Percentiles rank a stretch among this genome's conserved stretches.
These are phyloP conservation scores for Linum usitatissimum DNA, from an alignment of 345 rosid genomes.

Conservation along the genomic window DNA sequence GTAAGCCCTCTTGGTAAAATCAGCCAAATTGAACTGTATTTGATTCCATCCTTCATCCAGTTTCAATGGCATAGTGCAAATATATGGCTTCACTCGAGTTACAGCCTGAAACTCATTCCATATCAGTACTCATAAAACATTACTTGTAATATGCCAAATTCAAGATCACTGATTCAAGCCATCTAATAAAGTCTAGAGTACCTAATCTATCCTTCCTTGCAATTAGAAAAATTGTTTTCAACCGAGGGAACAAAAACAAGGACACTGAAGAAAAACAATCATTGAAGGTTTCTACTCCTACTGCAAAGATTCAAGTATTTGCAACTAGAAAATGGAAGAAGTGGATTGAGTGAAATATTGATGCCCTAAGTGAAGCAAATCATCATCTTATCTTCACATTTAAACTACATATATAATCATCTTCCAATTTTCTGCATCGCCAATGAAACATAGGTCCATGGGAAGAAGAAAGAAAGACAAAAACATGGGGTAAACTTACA, in stretches of 20 bases:
- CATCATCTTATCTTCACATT: no score
- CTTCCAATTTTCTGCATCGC: neutral
- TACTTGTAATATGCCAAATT: no score
- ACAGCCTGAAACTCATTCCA: slow-evolving; percentile 39
- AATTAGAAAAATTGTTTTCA: neutral
- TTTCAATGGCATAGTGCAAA: slow-evolving; percentile 89
- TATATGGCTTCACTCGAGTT: slow-evolving; percentile 88
- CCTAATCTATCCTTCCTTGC: neutral
- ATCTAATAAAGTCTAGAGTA: no score
- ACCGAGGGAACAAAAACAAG: neutral
- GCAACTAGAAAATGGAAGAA: neutral
- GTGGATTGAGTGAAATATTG: neutral
- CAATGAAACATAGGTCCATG: neutral
- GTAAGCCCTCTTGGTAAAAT: slow-evolving; percentile 85
- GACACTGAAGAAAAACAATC: neutral
- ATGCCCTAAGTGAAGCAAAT: no score
- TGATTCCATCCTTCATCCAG: slow-evolving; percentile 98
- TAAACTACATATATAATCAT: no score
- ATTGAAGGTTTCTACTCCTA: no score
- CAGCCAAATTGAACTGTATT: slow-evolving; percentile 82
- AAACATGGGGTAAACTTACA: slow-evolving; percentile 48
- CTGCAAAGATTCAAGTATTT: neutral
- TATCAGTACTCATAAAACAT: no score
- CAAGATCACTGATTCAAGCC: no score
- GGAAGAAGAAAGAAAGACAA: slow-evolving; percentile 6